Percentiles rank a stretch among this genome's conserved stretches.
These are phyloP conservation scores for Babesia ovata DNA, from an alignment of 169 alveolate genomes.

Conservation along the genomic window DNA sequence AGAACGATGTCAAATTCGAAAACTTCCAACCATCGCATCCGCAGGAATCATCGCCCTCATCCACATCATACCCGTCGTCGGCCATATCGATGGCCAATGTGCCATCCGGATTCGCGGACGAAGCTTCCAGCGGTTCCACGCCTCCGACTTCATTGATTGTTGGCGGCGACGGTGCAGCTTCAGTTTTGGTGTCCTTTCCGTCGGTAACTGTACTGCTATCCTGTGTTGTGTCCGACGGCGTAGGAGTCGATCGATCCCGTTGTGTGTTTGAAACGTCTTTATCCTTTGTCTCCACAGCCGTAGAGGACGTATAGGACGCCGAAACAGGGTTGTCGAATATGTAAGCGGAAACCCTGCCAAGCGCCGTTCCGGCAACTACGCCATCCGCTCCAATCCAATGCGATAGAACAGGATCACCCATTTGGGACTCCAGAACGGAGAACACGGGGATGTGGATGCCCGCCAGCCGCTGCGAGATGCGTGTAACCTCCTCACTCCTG, in stretches of 20 bases:
- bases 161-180: background rate
- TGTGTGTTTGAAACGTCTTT: background rate
- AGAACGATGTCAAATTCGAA: too few species aligned
- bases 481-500: conserved; percentile 25
- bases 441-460: conserved; percentile 26
- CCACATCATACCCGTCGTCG: background rate
- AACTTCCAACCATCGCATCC: background rate
- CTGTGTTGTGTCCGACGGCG: background rate
- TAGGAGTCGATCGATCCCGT: background rate
- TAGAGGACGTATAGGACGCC: background rate
- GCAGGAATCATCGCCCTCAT: background rate
- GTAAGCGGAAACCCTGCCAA: conserved; percentile 66
- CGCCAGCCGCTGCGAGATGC: conserved; percentile 9
- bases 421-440: conserved; percentile 60
- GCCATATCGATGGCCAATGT: conserved; percentile 1
- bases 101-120: background rate
- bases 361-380: conserved; percentile 70
- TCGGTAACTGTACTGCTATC: background rate
- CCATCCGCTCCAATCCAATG: conserved; percentile 68
- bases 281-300: background rate
- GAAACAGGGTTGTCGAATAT: conserved; percentile 18
- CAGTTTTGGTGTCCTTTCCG: background rate
- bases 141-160: background rate
- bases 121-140: background rate
- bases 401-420: conserved; percentile 71